phyloP scores from a whole-genome alignment of 2,329 filamentous ascomycete genomes.

The Gyromitra esculenta region DNA sequence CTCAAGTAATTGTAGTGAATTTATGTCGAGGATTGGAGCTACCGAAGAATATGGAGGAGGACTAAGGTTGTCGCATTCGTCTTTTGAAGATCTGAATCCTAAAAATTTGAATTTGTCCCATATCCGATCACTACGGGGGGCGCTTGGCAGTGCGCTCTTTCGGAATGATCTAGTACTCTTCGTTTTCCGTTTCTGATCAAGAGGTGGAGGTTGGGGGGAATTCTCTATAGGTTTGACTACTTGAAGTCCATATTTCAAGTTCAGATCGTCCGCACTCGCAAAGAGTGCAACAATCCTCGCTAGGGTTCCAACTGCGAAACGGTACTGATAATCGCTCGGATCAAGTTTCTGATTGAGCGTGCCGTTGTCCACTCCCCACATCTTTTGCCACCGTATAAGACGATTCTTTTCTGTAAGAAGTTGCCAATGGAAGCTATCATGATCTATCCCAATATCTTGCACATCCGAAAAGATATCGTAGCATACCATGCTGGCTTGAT shows the following conservation, averaged over 20 bases:
- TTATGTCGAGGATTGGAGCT: slow-evolving; percentile 15
- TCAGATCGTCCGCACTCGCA: slow-evolving; percentile 26
- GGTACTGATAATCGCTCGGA: slow-evolving; percentile 37
- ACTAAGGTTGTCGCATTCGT: neutral
- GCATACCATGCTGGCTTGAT: slow-evolving; percentile 23
- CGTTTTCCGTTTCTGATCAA: neutral
- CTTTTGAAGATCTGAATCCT: neutral
- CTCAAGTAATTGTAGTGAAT: slow-evolving; percentile 21
- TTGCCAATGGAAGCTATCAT: slow-evolving; percentile 34
- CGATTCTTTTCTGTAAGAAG: slow-evolving; percentile 36
- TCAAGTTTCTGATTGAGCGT: slow-evolving; percentile 33
- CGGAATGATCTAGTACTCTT: neutral
- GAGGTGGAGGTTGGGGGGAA: neutral
- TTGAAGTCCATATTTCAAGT: slow-evolving; percentile 39
- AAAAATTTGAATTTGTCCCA: slow-evolving; percentile 9
- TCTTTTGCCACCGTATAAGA: slow-evolving; percentile 43
- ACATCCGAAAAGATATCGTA: slow-evolving; percentile 39
- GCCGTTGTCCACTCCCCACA: slow-evolving; percentile 32
- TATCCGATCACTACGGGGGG: slow-evolving; percentile 5
- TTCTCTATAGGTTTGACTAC: slow-evolving; percentile 3
- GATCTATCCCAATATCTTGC: slow-evolving; percentile 34
- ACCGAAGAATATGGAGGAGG: slow-evolving; percentile 24
- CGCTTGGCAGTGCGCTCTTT: neutral
- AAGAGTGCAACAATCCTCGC: slow-evolving; percentile 43
- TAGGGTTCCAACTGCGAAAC: slow-evolving; percentile 42